Base-by-base conservation (phyloP, 805 yeast species). In the Candida qinlingensis region DNA sequence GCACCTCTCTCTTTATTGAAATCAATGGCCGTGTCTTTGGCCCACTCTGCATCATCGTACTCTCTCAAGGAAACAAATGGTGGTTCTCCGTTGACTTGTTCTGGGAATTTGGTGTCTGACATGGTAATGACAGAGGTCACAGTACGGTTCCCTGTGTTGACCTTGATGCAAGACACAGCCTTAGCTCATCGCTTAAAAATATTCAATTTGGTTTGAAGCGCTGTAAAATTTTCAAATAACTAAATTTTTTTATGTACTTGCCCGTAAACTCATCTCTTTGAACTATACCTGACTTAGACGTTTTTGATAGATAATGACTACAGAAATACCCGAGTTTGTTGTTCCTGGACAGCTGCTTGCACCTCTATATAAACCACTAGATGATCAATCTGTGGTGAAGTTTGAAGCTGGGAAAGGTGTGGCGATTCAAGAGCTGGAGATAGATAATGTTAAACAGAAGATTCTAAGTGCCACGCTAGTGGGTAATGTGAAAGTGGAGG, bases 341-440 rank as follows among this genome's bases (percentile, higher is more conserved):
- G 72, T 83, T n/a, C 96, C 97, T 1, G 96, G 97, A 0, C 96
- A 89, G 57, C 77, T 83, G 39, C 71, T 89, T 27, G 75, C 81
- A 19, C 91, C 94, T 1, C 68, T 74, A 6, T 73, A 69, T 56
- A 72, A 47, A 12, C 50, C 50, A 13, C 29, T 39, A 10, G 50
- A 44, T 27, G 47, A 43, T 3, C 41, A 36, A 4, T 35, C 47
- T 2, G 42, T 47, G 9, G 47, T 47, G 39, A 74, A 72, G 49
- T 87, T 76, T 57, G 61, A 70, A 5, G 67, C 88, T 2, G 95
- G 96, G 5, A 65, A 70, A 25, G 96, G 96, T 8, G 74, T 87
- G 1, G 74, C 77, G 33, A 54, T 79, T 4, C 70, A 77, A 26
- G 68, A 73, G 4, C 70, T 80, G 13, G 69, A 67, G 4, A 64